Percentiles rank a stretch among this genome's conserved stretches.
Evolutionary conservation across 2,329 filamentous ascomycete species (phyloP).

Genomic region (Trichoderma sp.): DNA sequence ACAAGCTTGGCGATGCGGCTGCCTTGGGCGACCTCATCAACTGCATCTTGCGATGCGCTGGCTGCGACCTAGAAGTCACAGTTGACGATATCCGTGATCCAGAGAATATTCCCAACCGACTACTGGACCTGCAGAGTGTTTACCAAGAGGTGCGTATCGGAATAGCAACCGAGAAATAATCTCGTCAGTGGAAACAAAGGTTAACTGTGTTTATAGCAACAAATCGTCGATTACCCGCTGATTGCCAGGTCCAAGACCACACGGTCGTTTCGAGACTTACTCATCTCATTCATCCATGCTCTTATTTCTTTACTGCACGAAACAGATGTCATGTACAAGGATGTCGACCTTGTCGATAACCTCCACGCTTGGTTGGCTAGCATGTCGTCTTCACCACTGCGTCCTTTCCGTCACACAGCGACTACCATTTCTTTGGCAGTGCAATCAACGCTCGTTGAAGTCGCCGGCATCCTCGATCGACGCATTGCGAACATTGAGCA

Average conservation of each 20-base stretch:
- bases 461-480: slow-evolving; percentile 71
- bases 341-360: slow-evolving; percentile 80
- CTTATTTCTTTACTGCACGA: slow-evolving; percentile 79
- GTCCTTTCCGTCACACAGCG: slow-evolving; percentile 92
- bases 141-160: slow-evolving; percentile 68
- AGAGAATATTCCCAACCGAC: slow-evolving; percentile 78
- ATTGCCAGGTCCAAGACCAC: slow-evolving; percentile 79
- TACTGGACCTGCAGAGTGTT: slow-evolving; percentile 84
- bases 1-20: slow-evolving; percentile 56
- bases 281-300: slow-evolving; percentile 78
- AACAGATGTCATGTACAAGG: slow-evolving; percentile 78
- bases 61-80: slow-evolving; percentile 78
- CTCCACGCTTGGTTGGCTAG: slow-evolving; percentile 86
- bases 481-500: slow-evolving; percentile 76
- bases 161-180: neutral
- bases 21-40: slow-evolving; percentile 68
- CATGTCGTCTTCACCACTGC: slow-evolving; percentile 84
- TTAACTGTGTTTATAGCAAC: slow-evolving; percentile 52
- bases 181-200: slow-evolving; percentile 36
- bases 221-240: slow-evolving; percentile 88
- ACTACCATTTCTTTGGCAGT: slow-evolving; percentile 83
- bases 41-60: slow-evolving; percentile 71
- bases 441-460: slow-evolving; percentile 73
- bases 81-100: slow-evolving; percentile 85
- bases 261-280: slow-evolving; percentile 74